A percentile compares a stretch with the other conserved stretches of the same genome.
These are phyloP conservation scores for Mucor ambiguus DNA, from an alignment of 371 early-diverging fungal species.

Conservation along the genomic window DNA sequence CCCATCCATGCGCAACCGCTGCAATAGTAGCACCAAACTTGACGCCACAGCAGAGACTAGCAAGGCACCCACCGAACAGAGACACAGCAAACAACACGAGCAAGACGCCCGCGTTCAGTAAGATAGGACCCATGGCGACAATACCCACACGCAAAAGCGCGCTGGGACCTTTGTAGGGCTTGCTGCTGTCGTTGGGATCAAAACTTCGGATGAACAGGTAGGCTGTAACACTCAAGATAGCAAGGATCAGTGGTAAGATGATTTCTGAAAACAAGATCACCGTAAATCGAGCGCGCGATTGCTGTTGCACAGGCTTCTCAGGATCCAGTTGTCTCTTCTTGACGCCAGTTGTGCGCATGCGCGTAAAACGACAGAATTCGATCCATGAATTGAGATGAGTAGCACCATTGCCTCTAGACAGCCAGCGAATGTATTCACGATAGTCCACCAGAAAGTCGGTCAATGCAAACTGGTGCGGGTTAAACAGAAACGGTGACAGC, in stretches of 20 bases:
- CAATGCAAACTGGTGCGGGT: constrained; percentile 80
- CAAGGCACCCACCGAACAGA: constrained; percentile 64
- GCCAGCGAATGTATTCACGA: constrained; percentile 76
- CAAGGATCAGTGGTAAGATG: constrained; percentile 67
- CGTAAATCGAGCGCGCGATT: constrained; percentile 61
- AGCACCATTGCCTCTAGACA: constrained; percentile 74
- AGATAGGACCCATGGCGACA: constrained; percentile 70
- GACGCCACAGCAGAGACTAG: constrained; percentile 59
- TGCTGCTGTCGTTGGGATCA: constrained; percentile 22
- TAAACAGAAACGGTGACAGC: constrained; percentile 81
- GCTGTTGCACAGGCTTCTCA: constrained; percentile 43
- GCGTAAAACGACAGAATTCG: constrained; percentile 66
- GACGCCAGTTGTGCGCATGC: constrained; percentile 76
- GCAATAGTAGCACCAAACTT: constrained; percentile 75
- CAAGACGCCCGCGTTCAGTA: constrained; percentile 68
- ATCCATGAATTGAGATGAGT: constrained; percentile 77
- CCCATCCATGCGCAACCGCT: constrained; percentile 65
- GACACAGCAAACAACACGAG: constrained; percentile 68
- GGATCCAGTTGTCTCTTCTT: constrained; percentile 74
- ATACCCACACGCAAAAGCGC: constrained; percentile 57
- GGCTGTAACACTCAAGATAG: constrained; percentile 60
- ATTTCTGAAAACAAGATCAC: constrained; percentile 77
- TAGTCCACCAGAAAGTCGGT: constrained; percentile 81
- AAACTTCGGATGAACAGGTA: constrained; percentile 64
- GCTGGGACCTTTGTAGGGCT: constrained; percentile 35